phyloP scores from a whole-genome alignment of 2,329 filamentous ascomycete species.

The Apiospora aurea region DNA sequence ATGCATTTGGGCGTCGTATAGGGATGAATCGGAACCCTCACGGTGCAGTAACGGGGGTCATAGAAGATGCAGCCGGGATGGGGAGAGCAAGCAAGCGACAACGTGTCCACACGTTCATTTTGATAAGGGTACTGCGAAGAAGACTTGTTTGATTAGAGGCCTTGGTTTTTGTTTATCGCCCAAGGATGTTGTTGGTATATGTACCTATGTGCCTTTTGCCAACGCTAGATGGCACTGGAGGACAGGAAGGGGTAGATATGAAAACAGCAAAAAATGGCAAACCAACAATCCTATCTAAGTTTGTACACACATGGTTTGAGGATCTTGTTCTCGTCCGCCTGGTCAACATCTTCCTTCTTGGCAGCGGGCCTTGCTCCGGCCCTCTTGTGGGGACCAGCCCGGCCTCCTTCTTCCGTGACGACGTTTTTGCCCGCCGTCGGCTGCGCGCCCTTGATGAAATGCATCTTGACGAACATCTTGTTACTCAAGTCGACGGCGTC shows the following conservation, averaged over 20 bases:
- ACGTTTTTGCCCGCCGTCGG: constrained; percentile 80
- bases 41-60: not conserved
- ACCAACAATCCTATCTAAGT: constrained; percentile 65
- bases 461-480: constrained; percentile 99
- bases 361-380: constrained; percentile 62
- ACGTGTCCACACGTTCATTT: constrained; percentile 9
- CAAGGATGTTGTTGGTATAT: not conserved
- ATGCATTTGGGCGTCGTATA: constrained; percentile 9
- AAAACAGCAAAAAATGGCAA: not conserved
- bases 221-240: not conserved
- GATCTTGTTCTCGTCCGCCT: constrained; percentile 68
- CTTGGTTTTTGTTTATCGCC: not conserved
- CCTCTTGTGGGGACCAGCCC: constrained; percentile 46
- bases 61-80: not conserved
- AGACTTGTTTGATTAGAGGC: constrained; percentile 7
- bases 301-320: constrained; percentile 98
- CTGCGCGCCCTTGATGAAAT: constrained; percentile 83
- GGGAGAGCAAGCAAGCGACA: not conserved
- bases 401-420: constrained; percentile 66
- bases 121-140: not conserved
- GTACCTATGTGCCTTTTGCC: not conserved
- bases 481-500: constrained; percentile 81
- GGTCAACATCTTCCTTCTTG: constrained; percentile 62
- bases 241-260: constrained; percentile 1
- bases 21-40: not conserved